phyloP scores from a whole-genome alignment of 2,329 filamentous ascomycete genomes.

The Aspergillus pseudotamarii region DNA sequence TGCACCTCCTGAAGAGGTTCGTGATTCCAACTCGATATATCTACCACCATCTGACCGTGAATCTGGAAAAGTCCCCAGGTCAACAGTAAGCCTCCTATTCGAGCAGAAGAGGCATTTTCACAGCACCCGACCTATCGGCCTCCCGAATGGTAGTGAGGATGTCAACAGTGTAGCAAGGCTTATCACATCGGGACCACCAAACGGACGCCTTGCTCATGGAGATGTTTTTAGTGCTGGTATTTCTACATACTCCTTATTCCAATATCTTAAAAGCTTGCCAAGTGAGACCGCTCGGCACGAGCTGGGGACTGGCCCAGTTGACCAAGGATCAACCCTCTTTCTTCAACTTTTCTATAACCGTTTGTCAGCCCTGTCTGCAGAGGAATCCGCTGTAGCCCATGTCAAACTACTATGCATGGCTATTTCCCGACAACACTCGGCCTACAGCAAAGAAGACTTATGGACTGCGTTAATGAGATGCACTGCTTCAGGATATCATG shows the following conservation, averaged over 20 bases:
- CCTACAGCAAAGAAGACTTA: slow-evolving; percentile 40
- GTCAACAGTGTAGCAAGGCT: background rate
- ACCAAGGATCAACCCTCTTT: slow-evolving; percentile 46
- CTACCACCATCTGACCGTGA: slow-evolving; percentile 26
- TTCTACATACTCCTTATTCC: slow-evolving; percentile 26
- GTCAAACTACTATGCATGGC: slow-evolving; percentile 44
- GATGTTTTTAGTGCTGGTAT: background rate
- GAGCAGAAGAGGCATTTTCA: slow-evolving; percentile 34
- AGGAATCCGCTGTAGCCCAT: slow-evolving; percentile 33
- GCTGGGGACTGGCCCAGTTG: slow-evolving; percentile 41
- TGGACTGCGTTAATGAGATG: slow-evolving; percentile 38
- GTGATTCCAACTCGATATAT: slow-evolving; percentile 23
- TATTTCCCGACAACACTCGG: slow-evolving; percentile 40
- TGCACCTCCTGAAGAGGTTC: slow-evolving; percentile 27
- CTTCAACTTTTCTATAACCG: slow-evolving; percentile 43
- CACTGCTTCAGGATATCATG: slow-evolving; percentile 34
- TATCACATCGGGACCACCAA: background rate
- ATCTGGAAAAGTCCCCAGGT: slow-evolving; percentile 18
- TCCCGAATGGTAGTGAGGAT: background rate
- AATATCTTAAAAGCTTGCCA: slow-evolving; percentile 33
- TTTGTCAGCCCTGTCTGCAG: slow-evolving; percentile 30
- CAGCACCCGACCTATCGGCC: slow-evolving; percentile 17
- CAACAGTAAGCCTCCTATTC: slow-evolving; percentile 20
- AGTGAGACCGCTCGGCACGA: slow-evolving; percentile 32
- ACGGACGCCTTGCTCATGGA: background rate